These are phyloP conservation scores for Aspergillus ochraceoroseus DNA, from an alignment of 2,329 filamentous ascomycete species.

Conservation along the genomic window DNA sequence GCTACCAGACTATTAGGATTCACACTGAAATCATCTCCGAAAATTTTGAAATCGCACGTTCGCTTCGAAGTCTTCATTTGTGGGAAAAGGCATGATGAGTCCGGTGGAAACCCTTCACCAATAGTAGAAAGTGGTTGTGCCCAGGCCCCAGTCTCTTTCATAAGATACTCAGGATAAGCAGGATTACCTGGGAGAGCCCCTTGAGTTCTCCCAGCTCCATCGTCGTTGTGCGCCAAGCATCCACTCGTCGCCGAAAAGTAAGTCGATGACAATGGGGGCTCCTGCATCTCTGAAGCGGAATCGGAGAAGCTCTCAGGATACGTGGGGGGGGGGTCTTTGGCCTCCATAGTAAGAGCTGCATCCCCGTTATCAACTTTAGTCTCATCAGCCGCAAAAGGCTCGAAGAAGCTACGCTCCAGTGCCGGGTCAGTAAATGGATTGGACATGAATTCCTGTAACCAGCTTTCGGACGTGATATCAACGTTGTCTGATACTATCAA, in stretches of 20 bases:
- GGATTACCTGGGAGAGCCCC: neutral
- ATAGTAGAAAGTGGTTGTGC: slow-evolving; percentile 11
- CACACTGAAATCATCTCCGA: slow-evolving; percentile 3
- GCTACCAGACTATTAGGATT: neutral
- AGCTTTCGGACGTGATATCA: slow-evolving; percentile 26
- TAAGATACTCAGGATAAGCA: slow-evolving; percentile 7
- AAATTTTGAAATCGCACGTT: slow-evolving; percentile 3
- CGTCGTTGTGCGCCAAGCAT: slow-evolving; percentile 1
- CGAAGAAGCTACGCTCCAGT: slow-evolving; percentile 15
- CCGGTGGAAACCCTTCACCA: neutral
- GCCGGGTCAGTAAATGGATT: slow-evolving; percentile 14
- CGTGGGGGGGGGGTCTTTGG: no score
- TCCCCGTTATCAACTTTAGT: no score
- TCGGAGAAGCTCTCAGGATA: slow-evolving; percentile 1
- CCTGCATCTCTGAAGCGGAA: slow-evolving; percentile 3
- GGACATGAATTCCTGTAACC: slow-evolving; percentile 30
- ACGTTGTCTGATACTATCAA: slow-evolving; percentile 20
- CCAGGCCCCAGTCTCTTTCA: slow-evolving; percentile 9
- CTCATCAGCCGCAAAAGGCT: slow-evolving; percentile 11
- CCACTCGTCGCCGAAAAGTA: slow-evolving; percentile 1
- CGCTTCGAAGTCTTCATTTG: slow-evolving; percentile 6
- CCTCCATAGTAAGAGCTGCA: no score
- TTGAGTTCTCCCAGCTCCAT: neutral
- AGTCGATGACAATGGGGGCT: slow-evolving; percentile 1
- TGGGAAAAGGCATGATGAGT: neutral